phyloP scores from a whole-genome alignment of 768 basidiomycete species.

The Podaxis mareebaensis region DNA sequence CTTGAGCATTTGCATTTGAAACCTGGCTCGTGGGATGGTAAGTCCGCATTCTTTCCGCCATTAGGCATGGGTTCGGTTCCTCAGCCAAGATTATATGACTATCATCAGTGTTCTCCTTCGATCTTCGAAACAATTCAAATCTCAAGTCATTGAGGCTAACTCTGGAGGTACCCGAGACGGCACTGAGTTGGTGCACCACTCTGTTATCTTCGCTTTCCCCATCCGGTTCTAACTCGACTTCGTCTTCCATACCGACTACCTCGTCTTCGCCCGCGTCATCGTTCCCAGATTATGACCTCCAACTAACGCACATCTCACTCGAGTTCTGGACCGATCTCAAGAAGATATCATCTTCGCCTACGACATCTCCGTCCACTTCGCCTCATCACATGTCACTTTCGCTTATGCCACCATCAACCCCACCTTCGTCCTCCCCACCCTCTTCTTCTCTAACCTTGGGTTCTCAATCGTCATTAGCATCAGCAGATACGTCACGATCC shows the following conservation, averaged over 20 bases:
- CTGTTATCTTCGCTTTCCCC: constrained; percentile 25
- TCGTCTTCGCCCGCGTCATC: background rate
- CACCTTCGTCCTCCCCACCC: background rate
- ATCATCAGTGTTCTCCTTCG: constrained; percentile 32
- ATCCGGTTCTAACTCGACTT: constrained; percentile 22
- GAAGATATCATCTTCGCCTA: constrained; percentile 22
- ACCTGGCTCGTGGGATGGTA: constrained; percentile 42
- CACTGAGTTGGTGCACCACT: constrained; percentile 37
- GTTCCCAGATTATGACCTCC: constrained; percentile 13
- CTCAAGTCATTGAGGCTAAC: constrained; percentile 42
- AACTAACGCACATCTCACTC: constrained; percentile 34
- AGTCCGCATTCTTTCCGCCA: constrained; percentile 18
- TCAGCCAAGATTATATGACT: background rate
- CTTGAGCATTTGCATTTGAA: constrained; percentile 46
- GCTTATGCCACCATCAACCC: background rate
- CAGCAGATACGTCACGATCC: background rate
- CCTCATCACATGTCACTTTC: background rate
- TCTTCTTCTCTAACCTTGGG: background rate
- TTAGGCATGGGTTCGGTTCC: background rate
- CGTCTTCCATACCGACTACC: background rate
- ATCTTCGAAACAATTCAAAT: constrained; percentile 34
- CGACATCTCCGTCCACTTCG: constrained; percentile 4
- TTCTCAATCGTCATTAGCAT: background rate
- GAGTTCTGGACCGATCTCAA: constrained; percentile 44
- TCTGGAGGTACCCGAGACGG: constrained; percentile 38